Evolutionary conservation across 2,329 filamentous ascomycete genomes (phyloP).

Genomic region (Colletotrichum scovillei): DNA sequence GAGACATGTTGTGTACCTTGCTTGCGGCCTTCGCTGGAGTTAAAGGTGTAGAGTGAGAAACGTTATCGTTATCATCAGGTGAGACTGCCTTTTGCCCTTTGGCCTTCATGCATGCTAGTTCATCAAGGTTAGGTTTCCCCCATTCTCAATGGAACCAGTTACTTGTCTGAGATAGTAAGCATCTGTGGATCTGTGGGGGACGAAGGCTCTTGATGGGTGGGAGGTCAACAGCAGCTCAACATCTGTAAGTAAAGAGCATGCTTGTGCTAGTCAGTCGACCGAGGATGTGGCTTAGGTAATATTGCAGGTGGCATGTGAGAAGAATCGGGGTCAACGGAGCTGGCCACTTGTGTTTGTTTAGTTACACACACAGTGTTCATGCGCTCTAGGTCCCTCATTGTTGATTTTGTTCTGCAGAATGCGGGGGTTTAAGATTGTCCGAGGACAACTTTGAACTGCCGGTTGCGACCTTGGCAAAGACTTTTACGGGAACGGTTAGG

Average conservation of each 20-base stretch:
- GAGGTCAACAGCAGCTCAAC: neutral
- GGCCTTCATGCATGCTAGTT: neutral
- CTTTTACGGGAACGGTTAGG: neutral
- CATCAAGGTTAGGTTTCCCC: neutral
- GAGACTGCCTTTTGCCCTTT: neutral
- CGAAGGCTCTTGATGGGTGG: neutral
- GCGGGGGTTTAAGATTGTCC: slow-evolving; percentile 4
- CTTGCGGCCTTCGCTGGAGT: neutral
- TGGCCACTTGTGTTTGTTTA: too few relatives aligned
- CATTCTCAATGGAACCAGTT: neutral
- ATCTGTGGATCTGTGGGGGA: neutral
- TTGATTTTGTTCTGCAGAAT: neutral
- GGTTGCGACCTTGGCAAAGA: neutral
- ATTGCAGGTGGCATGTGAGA: slow-evolving; percentile 26
- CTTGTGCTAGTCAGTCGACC: slow-evolving; percentile 15
- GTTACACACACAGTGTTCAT: too few relatives aligned
- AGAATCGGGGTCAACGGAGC: neutral
- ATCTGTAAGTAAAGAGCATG: neutral
- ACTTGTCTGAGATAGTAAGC: too few relatives aligned
- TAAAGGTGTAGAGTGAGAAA: slow-evolving; percentile 4
- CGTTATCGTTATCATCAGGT: neutral
- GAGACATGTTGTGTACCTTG: slow-evolving; percentile 11
- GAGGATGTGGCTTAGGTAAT: slow-evolving; percentile 29
- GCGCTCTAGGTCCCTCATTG: too few relatives aligned
- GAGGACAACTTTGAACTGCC: neutral